Conservation (phyloP, 139 green algal species). For the Chlorella sp. region DNA sequence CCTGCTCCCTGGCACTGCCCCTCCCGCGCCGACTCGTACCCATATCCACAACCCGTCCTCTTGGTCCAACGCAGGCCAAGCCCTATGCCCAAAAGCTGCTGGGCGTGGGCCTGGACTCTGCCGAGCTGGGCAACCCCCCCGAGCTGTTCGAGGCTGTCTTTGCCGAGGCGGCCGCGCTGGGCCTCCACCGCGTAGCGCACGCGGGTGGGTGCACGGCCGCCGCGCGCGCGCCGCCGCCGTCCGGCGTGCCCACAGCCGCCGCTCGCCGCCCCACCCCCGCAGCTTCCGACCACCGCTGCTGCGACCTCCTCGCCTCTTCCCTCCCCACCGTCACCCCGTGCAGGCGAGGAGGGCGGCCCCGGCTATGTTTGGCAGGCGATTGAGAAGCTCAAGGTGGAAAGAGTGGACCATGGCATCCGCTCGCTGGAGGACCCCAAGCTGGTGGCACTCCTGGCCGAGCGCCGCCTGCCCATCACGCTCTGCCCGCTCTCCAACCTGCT, state of each 20-base stretch:
- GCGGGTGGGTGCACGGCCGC: slow-evolving; percentile 27
- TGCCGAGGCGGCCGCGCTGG: slow-evolving; percentile 16
- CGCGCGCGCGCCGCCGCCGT: background rate
- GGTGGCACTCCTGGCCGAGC: slow-evolving; percentile 36
- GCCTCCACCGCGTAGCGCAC: slow-evolving; percentile 47
- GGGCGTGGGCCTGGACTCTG: slow-evolving; percentile 57
- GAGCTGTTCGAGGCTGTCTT: slow-evolving; percentile 33
- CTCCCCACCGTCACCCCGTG: background rate
- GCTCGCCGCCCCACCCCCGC: background rate
- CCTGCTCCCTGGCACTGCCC: too few species aligned
- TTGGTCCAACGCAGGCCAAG: slow-evolving; percentile 23
- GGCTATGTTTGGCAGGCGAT: slow-evolving; percentile 60
- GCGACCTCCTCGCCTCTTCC: background rate
- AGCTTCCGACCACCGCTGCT: background rate
- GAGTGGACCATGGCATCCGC: slow-evolving; percentile 73
- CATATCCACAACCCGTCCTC: background rate
- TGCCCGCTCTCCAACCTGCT: slow-evolving; percentile 73
- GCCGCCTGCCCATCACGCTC: slow-evolving; percentile 57
- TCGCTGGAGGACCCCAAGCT: slow-evolving; percentile 64
- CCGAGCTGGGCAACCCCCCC: slow-evolving; percentile 42
- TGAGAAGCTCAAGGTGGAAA: slow-evolving; percentile 38
- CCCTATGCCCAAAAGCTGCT: slow-evolving; percentile 45
- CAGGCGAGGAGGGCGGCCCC: slow-evolving; percentile 60
- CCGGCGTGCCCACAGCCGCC: background rate
- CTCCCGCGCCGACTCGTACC: too few species aligned